Percentiles rank a stretch among this genome's conserved stretches.
Evolutionary conservation across 176 grass and related monocot species (phyloP).

Genomic region (Carex littledalei): DNA sequence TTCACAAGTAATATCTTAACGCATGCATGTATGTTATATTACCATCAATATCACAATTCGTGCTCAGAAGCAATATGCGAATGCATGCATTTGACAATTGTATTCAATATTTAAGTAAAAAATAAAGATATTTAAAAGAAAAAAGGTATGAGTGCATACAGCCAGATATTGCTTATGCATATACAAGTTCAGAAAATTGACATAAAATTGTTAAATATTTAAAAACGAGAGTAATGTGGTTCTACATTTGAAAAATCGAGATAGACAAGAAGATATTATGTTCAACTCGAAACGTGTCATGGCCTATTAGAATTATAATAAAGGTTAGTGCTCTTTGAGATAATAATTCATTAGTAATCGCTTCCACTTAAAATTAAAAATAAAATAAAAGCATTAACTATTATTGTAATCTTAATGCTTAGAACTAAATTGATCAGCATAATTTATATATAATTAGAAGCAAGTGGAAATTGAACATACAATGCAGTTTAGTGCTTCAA

Average conservation of each 20-base stretch:
- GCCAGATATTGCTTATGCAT: too few relatives aligned
- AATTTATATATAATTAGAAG: background rate
- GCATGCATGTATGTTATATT: background rate
- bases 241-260: background rate
- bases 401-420: background rate
- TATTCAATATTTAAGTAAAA: background rate
- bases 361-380: background rate
- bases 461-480: background rate
- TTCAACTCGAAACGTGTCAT: background rate
- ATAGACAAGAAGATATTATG: background rate
- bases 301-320: background rate
- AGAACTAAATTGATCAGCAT: background rate
- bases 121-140: background rate
- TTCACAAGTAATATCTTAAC: background rate
- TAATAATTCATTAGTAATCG: background rate
- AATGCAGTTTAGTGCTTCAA: background rate
- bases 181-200: too few relatives aligned
- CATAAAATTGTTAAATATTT: too few relatives aligned
- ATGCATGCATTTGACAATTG: background rate
- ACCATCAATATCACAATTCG: background rate
- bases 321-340: background rate
- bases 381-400: background rate
- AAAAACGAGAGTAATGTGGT: background rate
- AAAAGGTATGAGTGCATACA: background rate
- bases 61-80: background rate